Conservation (phyloP, 2,329 filamentous ascomycete genomes). For the Emmonsiellopsis sp. region DNA sequence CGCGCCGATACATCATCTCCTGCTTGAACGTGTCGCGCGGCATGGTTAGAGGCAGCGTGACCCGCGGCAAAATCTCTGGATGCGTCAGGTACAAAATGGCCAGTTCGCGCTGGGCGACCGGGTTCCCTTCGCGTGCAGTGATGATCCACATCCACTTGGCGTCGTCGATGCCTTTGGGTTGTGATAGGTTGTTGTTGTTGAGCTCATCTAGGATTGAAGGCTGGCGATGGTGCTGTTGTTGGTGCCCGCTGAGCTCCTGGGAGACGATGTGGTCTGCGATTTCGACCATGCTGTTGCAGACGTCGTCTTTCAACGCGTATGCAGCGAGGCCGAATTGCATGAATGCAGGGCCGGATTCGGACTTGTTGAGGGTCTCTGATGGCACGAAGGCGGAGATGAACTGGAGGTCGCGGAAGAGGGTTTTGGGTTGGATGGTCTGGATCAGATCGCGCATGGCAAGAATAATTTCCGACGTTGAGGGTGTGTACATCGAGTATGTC, state of each 20-base stretch:
- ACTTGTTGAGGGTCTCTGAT: slow-evolving; percentile 47
- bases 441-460: slow-evolving; percentile 60
- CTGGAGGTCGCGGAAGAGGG: slow-evolving; percentile 71
- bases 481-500: slow-evolving; percentile 29
- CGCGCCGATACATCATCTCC: slow-evolving; percentile 61
- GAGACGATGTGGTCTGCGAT: slow-evolving; percentile 60
- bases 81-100: slow-evolving; percentile 89
- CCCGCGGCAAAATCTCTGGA: slow-evolving; percentile 70
- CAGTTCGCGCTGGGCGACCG: slow-evolving; percentile 83
- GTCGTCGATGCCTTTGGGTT: slow-evolving; percentile 46
- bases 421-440: slow-evolving; percentile 62
- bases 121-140: slow-evolving; percentile 82
- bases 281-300: slow-evolving; percentile 75
- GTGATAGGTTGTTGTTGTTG: slow-evolving; percentile 9
- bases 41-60: slow-evolving; percentile 73
- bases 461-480: slow-evolving; percentile 54
- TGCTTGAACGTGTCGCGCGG: slow-evolving; percentile 86
- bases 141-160: slow-evolving; percentile 86
- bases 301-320: slow-evolving; percentile 76
- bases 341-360: slow-evolving; percentile 64
- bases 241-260: slow-evolving; percentile 34
- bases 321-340: slow-evolving; percentile 84
- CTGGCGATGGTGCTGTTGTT: slow-evolving; percentile 20
- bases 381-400: slow-evolving; percentile 56
- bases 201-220: slow-evolving; percentile 21